phyloP scores from a whole-genome alignment of 108 stramenopile species.

The Aurantiochytrium sp. region DNA sequence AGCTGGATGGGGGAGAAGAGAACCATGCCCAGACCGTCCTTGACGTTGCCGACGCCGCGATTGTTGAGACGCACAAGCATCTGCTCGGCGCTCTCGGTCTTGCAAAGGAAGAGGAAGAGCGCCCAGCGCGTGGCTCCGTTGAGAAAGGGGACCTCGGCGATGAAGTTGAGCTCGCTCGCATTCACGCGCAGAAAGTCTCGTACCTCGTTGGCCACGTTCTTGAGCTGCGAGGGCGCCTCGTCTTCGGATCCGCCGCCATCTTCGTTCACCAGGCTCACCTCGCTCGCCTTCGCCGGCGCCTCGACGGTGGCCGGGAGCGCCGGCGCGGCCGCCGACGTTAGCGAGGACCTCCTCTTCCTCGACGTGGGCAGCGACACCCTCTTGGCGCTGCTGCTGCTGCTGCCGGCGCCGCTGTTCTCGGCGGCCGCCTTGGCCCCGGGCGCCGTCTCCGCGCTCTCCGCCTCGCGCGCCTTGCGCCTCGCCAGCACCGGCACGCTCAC shows the following conservation, averaged over 20 bases:
- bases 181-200: not conserved
- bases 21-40: not conserved
- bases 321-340: not conserved
- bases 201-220: not conserved
- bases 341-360: not conserved
- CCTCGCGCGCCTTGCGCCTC: not conserved
- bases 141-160: not conserved
- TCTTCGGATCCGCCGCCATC: not conserved
- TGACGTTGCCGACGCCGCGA: not conserved
- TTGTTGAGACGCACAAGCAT: not conserved
- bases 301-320: not conserved
- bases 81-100: not conserved
- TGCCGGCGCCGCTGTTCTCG: too few species aligned
- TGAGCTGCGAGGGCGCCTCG: not conserved
- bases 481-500: not conserved
- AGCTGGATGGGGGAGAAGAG: not conserved
- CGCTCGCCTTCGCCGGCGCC: not conserved
- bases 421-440: not conserved
- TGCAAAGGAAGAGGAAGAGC: not conserved
- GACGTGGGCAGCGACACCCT: not conserved
- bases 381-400: too few species aligned
- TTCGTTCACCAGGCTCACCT: not conserved
- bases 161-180: not conserved
- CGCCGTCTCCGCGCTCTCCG: not conserved
- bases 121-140: not conserved